Evolutionary conservation across 2,329 filamentous ascomycete genomes (phyloP), one percentile per base, ranked within the genome.

Genomic region (Proliferodiscus dingleyae): DNA sequence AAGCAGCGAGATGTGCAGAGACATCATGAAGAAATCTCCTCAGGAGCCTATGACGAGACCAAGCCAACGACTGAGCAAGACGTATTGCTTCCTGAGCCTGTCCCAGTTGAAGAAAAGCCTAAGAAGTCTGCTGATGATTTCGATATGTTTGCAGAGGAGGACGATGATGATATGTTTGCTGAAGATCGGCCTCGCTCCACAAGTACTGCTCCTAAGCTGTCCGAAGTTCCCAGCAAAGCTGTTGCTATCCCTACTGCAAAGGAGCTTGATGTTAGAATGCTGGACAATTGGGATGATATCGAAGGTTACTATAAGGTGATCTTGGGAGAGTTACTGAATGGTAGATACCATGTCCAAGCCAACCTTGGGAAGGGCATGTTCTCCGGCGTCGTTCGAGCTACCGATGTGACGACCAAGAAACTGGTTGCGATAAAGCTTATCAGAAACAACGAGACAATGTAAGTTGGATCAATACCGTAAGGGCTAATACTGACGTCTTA

Each of bases 391-490:
- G 89, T 93, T 43, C 83, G 89, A 53, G 93, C 93, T 18, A 77
- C 80, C 52, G 90, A 96, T 66, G 78, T 84, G 18, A 81, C 80
- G 39, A 87, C 77, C 47, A 83, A 83, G 60, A 78, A 80, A 57
- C 66, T 86, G n/a, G 90, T 97, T 24, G 93, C 93, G 19, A 87
- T 98, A 74, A 98, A 98, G 70, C 93, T 98, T 59, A 95, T 97
- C 67, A 87, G 93, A 52, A 94, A 94, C 66, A 97, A 98, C 60
- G 90, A 95, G 61, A 87, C 88, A 10, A 85, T 96, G 81, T 73
- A 69, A 57, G 56, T 47, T 37, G 9, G 21, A 32, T 38, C n/a
- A n/a, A 34, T 33, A 13, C 11, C n/a, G n/a, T 29, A 11, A n/a
- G 30, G 21, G 18, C 6, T n/a, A 11, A 28, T 41, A 45, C 62